Percentiles rank a stretch among this genome's conserved stretches.
Conservation (phyloP, 2,329 filamentous ascomycete genomes). For the Verticillium albo-atrum region DNA sequence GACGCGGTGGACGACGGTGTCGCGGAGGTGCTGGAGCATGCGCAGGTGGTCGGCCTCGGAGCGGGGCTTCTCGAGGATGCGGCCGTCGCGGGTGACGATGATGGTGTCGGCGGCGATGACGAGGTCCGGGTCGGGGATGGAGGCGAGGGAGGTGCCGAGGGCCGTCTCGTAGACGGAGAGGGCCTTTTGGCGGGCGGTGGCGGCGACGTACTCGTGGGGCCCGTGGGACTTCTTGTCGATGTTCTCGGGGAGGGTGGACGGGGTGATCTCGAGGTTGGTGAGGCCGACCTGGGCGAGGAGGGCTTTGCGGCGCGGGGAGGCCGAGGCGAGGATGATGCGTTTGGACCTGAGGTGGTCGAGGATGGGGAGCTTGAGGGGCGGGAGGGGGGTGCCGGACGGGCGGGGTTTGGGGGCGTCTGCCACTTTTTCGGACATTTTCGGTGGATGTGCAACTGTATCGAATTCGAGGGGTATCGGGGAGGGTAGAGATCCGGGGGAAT, state of each 20-base stretch:
- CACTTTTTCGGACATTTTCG: background rate
- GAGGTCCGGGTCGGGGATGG: slow-evolving; percentile 66
- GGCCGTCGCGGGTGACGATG: slow-evolving; percentile 70
- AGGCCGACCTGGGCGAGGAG: slow-evolving; percentile 78
- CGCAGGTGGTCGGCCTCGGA: slow-evolving; percentile 74
- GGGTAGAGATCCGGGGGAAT: background rate
- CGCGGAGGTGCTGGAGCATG: slow-evolving; percentile 79
- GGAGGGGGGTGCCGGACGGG: slow-evolving; percentile 45
- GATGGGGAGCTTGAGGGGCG: slow-evolving; percentile 75
- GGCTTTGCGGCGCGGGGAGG: slow-evolving; percentile 78
- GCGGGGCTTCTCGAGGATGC: slow-evolving; percentile 86
- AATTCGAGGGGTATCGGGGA: background rate
- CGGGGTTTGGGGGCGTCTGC: slow-evolving; percentile 8
- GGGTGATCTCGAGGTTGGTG: slow-evolving; percentile 74
- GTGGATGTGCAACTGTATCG: too few relatives aligned
- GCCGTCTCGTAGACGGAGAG: slow-evolving; percentile 60
- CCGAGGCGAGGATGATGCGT: slow-evolving; percentile 84
- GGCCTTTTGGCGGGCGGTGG: slow-evolving; percentile 80
- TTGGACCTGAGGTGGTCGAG: slow-evolving; percentile 71
- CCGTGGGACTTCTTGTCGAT: slow-evolving; percentile 69
- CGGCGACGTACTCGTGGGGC: slow-evolving; percentile 86
- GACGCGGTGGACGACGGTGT: slow-evolving; percentile 74
- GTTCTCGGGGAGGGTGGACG: slow-evolving; percentile 81
- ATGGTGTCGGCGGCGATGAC: slow-evolving; percentile 91
- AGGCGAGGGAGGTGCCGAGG: slow-evolving; percentile 36